These are phyloP conservation scores for Avena atlantica DNA, from an alignment of 176 grass and related monocot genomes.

Conservation along the genomic window DNA sequence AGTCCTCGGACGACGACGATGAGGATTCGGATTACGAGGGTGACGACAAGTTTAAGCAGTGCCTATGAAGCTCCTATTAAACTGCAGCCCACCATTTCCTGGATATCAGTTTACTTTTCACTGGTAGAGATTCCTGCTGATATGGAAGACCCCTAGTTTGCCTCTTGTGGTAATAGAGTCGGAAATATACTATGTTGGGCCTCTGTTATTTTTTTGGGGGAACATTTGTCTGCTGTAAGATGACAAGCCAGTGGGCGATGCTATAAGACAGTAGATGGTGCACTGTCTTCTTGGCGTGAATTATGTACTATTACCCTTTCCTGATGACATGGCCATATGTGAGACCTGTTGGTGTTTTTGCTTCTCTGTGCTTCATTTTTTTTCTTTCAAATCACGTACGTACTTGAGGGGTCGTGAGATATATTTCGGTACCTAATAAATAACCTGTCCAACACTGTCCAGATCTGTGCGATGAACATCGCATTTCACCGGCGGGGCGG, in stretches of 20 bases:
- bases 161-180: background rate
- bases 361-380: background rate
- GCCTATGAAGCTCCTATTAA: background rate
- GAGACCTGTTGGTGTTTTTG: background rate
- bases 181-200: background rate
- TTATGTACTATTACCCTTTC: background rate
- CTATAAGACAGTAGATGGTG: background rate
- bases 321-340: background rate
- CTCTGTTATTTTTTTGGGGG: background rate
- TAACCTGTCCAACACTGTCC: no score
- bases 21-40: constrained; percentile 57
- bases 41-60: constrained; percentile 49
- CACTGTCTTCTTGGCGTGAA: background rate
- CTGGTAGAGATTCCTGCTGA: constrained; percentile 1
- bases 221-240: background rate
- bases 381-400: background rate
- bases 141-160: constrained; percentile 5
- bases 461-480: no score
- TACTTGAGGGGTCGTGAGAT: background rate
- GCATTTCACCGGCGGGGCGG: no score
- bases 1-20: constrained; percentile 57
- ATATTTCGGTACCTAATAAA: no score
- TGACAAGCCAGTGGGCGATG: constrained; percentile 4
- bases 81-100: background rate
- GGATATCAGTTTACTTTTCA: background rate